Conservation (phyloP, 768 basidiomycete species). For the Kwoniella mangroviensis region DNA sequence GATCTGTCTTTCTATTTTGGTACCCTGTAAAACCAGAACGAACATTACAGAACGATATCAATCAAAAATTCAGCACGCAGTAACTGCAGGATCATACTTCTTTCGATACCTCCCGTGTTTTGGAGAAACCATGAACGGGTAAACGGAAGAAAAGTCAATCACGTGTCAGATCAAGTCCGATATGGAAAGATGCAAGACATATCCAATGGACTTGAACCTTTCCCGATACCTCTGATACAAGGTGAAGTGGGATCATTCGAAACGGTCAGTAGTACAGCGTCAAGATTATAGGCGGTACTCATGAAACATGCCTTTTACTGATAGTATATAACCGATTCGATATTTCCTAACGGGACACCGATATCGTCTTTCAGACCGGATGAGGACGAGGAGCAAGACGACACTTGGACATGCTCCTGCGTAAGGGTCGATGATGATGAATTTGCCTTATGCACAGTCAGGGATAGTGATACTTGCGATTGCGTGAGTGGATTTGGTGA, state of each 20-base stretch:
- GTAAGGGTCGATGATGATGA: slow-evolving; percentile 3
- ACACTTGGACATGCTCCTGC: slow-evolving; percentile 15
- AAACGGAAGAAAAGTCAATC: slow-evolving; percentile 1
- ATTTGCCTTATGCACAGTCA: slow-evolving; percentile 26
- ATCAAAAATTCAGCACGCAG: too few species aligned
- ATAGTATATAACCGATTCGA: slow-evolving; percentile 42
- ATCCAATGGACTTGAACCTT: slow-evolving; percentile 2
- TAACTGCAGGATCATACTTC: neutral
- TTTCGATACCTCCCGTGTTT: neutral
- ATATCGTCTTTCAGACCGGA: neutral
- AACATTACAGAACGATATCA: too few species aligned
- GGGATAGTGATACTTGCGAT: slow-evolving; percentile 36
- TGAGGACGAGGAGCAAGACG: neutral
- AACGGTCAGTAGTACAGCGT: neutral
- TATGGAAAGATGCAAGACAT: slow-evolving; percentile 12
- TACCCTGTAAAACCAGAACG: neutral
- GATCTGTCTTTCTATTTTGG: neutral
- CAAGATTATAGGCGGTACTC: neutral
- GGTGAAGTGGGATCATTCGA: slow-evolving; percentile 6
- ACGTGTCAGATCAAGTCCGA: neutral
- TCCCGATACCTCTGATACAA: slow-evolving; percentile 3
- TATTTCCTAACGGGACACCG: slow-evolving; percentile 27
- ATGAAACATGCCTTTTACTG: neutral
- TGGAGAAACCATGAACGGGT: neutral
- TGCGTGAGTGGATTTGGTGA: slow-evolving; percentile 45